Base-by-base conservation (phyloP, 768 basidiomycete species). In the Lactarius hengduanensis region DNA sequence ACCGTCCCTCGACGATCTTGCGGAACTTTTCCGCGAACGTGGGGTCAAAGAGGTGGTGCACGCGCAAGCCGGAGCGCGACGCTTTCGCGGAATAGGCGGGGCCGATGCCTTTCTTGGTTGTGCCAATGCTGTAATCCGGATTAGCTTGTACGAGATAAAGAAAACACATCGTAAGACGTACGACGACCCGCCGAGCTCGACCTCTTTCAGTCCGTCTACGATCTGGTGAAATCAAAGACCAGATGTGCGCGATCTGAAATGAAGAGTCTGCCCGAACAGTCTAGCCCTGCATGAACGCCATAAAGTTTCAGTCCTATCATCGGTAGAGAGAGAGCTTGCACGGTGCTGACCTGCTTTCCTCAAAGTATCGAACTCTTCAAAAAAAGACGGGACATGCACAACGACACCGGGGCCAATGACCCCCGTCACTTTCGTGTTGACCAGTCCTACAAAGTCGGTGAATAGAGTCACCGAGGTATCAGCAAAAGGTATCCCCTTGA, bases 201-300 rank as follows among this genome's bases (percentile, higher is more conserved):
- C 93, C 77, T 99, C 97, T 76, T 98, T 99, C 73, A 99, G 80
- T 6, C 97, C 97, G 74, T 99, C 97, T 34, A 98, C 97, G 73
- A 98, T 98, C 80, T 99, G 97, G 78, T 99, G 97, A 77, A 98
- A 76, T 98, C 97, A 74, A 99, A 95, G 40, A 99, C 97, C 67
- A 99, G 88, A 69, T 96, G 94, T 4, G 97, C 94, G 69, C 97
- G 89, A 78, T 98, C 95, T 30, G 96, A 98, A 71, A 99, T 83
- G 76, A 97, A 91, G 22, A 99, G 78, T 40, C 97, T 88, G 65
- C 84, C 83, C 13, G 85, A 84, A 78, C 93, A 96, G 73, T 90
- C 83, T 50, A 99, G 85, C 22, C 96, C 96, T 97, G 62, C 22
- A 20, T 43, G 61, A 13, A 20, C n/a, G 32, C 16, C 28, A 28